phyloP scores from a whole-genome alignment of 805 yeast species.

The Lipomyces lipofer region DNA sequence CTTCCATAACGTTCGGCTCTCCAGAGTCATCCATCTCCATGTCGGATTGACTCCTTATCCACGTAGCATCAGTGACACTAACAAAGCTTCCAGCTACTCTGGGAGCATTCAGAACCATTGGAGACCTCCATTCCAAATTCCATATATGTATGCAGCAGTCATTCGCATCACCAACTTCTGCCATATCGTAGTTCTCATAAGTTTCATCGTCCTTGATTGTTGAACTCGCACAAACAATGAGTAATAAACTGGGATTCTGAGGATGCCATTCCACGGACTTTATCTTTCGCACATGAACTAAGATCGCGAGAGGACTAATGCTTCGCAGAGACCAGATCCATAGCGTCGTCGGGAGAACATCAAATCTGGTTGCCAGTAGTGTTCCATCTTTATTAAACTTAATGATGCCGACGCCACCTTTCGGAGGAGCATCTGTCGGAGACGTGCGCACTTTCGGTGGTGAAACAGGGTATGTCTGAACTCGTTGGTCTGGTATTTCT shows the following conservation, averaged over 20 bases:
- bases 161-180: constrained; percentile 14
- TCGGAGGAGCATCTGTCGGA: constrained; percentile 22
- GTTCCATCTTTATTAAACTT: constrained; percentile 27
- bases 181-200: constrained; percentile 20
- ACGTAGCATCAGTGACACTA: constrained; percentile 10
- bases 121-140: constrained; percentile 25
- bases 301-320: constrained; percentile 21
- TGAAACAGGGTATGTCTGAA: constrained; percentile 12
- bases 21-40: constrained; percentile 1
- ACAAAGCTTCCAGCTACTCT: constrained; percentile 1
- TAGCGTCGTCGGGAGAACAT: constrained; percentile 24
- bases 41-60: constrained; percentile 16
- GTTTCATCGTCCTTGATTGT: constrained; percentile 8
- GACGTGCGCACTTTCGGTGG: constrained; percentile 16
- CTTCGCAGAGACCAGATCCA: constrained; percentile 29
- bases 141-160: constrained; percentile 22
- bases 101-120: constrained; percentile 19
- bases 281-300: constrained; percentile 22
- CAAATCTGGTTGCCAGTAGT: constrained; percentile 22
- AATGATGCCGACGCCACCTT: constrained; percentile 19
- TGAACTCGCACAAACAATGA: constrained; percentile 11
- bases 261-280: constrained; percentile 27
- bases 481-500: constrained; percentile 10
- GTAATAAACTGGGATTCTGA: constrained; percentile 11
- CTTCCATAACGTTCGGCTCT: constrained; percentile 3